Percentiles rank a stretch among this genome's conserved stretches.
phyloP scores from a whole-genome alignment of 345 rosid species.

The Populus deltoides region DNA sequence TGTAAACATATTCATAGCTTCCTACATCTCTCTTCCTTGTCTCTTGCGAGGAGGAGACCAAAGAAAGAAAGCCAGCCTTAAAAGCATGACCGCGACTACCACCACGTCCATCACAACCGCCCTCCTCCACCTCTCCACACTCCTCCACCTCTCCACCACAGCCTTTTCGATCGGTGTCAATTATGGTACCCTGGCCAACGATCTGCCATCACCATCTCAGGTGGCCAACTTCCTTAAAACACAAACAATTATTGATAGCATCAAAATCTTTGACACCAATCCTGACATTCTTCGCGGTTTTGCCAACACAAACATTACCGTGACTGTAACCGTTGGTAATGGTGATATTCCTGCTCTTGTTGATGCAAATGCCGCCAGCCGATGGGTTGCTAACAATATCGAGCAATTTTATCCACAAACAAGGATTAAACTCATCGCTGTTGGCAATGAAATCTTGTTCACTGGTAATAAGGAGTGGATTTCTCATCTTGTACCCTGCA shows the following conservation, averaged over 20 bases:
- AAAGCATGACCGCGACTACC: not conserved
- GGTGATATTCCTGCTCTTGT: constrained; percentile 59
- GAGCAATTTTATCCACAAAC: constrained; percentile 68
- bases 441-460: constrained; percentile 73
- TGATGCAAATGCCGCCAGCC: constrained; percentile 31
- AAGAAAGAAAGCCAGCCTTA: not conserved
- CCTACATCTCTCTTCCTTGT: not conserved
- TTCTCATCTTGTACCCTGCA: constrained; percentile 60
- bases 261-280: constrained; percentile 66
- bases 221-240: constrained; percentile 72
- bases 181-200: constrained; percentile 70
- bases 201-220: constrained; percentile 68
- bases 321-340: constrained; percentile 55
- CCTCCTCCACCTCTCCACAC: constrained; percentile 28
- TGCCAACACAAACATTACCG: constrained; percentile 51
- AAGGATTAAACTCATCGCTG: constrained; percentile 50
- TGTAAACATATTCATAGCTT: not conserved
- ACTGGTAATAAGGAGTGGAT: constrained; percentile 37
- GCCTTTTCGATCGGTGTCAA: constrained; percentile 63
- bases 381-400: constrained; percentile 59
- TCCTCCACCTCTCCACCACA: constrained; percentile 37
- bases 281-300: constrained; percentile 71
- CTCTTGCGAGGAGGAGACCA: not conserved
- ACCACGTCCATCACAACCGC: not conserved
- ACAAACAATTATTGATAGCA: constrained; percentile 53